Evolutionary conservation across 306 rosid species (phyloP), one percentile per base, ranked within the genome.

Genomic region (Glycine soja): DNA sequence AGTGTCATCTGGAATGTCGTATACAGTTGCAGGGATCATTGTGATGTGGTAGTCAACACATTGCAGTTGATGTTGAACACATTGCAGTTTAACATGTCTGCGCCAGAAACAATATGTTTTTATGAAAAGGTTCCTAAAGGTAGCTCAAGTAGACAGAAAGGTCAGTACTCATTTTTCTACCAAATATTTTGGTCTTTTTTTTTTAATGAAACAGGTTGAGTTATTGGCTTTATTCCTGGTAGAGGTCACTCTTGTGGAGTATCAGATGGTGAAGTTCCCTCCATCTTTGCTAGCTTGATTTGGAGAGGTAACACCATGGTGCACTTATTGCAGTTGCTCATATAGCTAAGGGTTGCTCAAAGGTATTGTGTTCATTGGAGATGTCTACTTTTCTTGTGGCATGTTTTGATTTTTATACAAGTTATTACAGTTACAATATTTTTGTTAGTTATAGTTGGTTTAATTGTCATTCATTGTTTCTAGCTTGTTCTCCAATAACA

Each of bases 271-370:
- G 66, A 88, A 90, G 85, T 96, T 86, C 78, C 87, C 92, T 15
- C 97, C 99, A 48, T 96, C 99, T 43, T 36, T 89, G 62, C 63
- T 92, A 15, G 97, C 99, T n/a, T n/a, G n/a, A n/a, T n/a, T n/a
- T n/a, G n/a, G n/a, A n/a, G n/a, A n/a, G n/a, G n/a, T n/a, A 85
- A 3, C 99, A 92, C 58, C 99, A 95, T 74, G 99, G 94, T 24
- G 98, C 99, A 5, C 74, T 95, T 79, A 86, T 91, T 82, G 97
- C 98, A 0, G 91, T 95, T 10, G 99, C 99, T 7, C 99, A 95
- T 40, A 95, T 95, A 59, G 99, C 99, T 0, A 98, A 95, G 87
- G 99, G 99, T 58, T 93, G 98, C 63, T 82, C 94, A 1, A 95
- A 95, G 98, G 99, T 95, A 86, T 42, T 42, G 40, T n/a, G 6